phyloP scores from a whole-genome alignment of 148 eudicot species.

The Rhododendron mucronatum region DNA sequence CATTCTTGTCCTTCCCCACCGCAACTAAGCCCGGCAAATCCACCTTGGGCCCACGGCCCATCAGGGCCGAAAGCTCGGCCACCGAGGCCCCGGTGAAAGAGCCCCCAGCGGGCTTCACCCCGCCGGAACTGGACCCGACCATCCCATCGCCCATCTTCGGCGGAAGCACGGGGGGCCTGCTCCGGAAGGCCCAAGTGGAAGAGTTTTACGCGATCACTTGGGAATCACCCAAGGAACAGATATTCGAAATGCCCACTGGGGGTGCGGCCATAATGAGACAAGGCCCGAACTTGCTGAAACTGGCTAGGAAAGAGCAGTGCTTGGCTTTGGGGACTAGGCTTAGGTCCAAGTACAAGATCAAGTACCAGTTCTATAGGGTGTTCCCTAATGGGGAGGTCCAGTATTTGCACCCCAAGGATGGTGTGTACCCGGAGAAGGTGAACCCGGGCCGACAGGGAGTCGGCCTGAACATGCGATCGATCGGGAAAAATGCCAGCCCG shows the following conservation, averaged over 20 bases:
- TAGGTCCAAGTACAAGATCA: slow-evolving; percentile 91
- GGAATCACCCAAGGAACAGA: slow-evolving; percentile 81
- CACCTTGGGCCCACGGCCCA: slow-evolving; percentile 11
- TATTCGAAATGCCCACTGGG: slow-evolving; percentile 97
- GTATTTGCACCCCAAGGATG: slow-evolving; percentile 95
- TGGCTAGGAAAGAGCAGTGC: slow-evolving; percentile 95
- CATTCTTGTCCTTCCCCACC: not conserved
- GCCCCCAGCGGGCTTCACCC: slow-evolving; percentile 85
- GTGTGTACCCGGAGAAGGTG: slow-evolving; percentile 98
- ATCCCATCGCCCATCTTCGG: slow-evolving; percentile 94
- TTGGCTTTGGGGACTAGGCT: slow-evolving; percentile 84
- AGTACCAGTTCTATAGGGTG: slow-evolving; percentile 92
- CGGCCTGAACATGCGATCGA: slow-evolving; percentile 78
- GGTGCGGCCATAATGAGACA: slow-evolving; percentile 97
- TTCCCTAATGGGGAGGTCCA: slow-evolving; percentile 97
- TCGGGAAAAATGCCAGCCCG: slow-evolving; percentile 85
- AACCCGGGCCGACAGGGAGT: slow-evolving; percentile 87
- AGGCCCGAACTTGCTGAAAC: slow-evolving; percentile 78
- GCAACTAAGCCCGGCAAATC: slow-evolving; percentile 23
- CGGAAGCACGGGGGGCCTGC: slow-evolving; percentile 88
- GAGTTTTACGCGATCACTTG: slow-evolving; percentile 96
- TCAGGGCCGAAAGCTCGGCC: slow-evolving; percentile 35
- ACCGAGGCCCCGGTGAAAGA: slow-evolving; percentile 21
- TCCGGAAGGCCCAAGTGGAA: slow-evolving; percentile 89
- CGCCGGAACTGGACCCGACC: slow-evolving; percentile 84